These are phyloP conservation scores for Russula ochroleuca DNA, from an alignment of 768 basidiomycete genomes.

Conservation along the genomic window DNA sequence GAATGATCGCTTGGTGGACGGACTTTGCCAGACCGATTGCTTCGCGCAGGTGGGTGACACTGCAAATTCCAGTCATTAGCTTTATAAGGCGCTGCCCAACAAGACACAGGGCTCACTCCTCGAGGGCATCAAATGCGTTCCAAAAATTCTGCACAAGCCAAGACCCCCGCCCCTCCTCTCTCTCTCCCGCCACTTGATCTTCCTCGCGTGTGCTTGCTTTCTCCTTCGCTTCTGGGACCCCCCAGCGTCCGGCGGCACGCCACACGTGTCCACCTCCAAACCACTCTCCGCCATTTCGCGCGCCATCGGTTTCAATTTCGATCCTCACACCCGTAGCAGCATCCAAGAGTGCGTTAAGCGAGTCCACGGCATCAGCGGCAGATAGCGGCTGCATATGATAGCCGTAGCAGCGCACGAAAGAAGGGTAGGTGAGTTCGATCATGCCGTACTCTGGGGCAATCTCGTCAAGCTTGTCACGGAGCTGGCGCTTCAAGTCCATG, in stretches of 20 bases:
- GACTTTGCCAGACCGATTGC: slow-evolving; percentile 86
- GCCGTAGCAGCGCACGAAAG: slow-evolving; percentile 89
- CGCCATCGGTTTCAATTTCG: slow-evolving; percentile 86
- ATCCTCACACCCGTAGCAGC: slow-evolving; percentile 87
- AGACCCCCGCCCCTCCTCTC: slow-evolving; percentile 48
- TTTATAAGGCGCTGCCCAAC: background rate
- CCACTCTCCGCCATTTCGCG: slow-evolving; percentile 92
- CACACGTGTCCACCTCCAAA: slow-evolving; percentile 82
- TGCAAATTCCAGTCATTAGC: slow-evolving; percentile 33
- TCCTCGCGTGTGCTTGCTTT: slow-evolving; percentile 23
- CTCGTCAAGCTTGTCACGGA: slow-evolving; percentile 77
- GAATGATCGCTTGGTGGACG: slow-evolving; percentile 87
- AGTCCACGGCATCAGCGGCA: slow-evolving; percentile 92
- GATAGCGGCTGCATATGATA: slow-evolving; percentile 84
- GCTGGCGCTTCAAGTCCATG: slow-evolving; percentile 78
- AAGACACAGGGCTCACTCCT: slow-evolving; percentile 60
- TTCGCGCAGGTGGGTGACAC: slow-evolving; percentile 65
- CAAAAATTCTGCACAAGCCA: slow-evolving; percentile 96
- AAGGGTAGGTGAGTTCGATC: slow-evolving; percentile 87
- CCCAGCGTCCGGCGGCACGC: slow-evolving; percentile 40
- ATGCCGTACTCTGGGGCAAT: slow-evolving; percentile 95
- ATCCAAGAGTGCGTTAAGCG: slow-evolving; percentile 79
- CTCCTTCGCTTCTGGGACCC: slow-evolving; percentile 23
- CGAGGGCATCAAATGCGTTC: slow-evolving; percentile 87
- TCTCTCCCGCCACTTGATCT: slow-evolving; percentile 37